Evolutionary conservation across 2,329 filamentous ascomycete genomes (phyloP).

Genomic region (Epichloe glyceriae): DNA sequence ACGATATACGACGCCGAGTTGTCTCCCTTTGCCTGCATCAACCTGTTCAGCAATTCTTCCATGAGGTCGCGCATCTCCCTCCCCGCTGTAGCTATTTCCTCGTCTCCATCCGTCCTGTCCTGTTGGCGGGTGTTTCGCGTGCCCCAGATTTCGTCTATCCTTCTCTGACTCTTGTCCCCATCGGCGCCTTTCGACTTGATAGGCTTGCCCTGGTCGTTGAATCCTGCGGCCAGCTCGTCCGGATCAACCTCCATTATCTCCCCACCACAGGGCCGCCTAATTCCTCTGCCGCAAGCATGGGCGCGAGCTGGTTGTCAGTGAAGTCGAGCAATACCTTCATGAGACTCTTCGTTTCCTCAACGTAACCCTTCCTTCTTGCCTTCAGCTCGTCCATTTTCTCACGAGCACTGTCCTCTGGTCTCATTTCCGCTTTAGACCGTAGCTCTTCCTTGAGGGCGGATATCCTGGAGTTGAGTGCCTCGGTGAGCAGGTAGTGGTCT

Average conservation of each 20-base stretch:
- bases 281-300: constrained; percentile 72
- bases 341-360: constrained; percentile 46
- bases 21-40: constrained; percentile 41
- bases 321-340: constrained; percentile 55
- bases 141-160: constrained; percentile 54
- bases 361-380: constrained; percentile 45
- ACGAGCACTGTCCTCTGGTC: constrained; percentile 46
- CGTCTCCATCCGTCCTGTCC: constrained; percentile 18
- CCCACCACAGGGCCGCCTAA: constrained; percentile 73
- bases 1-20: constrained; percentile 44
- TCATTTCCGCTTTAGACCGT: constrained; percentile 42
- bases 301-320: constrained; percentile 55
- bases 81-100: constrained; percentile 38
- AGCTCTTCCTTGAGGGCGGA: constrained; percentile 43
- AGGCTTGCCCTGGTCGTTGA: constrained; percentile 44
- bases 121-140: constrained; percentile 7
- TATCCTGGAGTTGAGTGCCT: constrained; percentile 44
- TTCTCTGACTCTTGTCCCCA: constrained; percentile 40
- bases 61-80: constrained; percentile 47
- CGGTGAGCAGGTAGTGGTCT: constrained; percentile 43
- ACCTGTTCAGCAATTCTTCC: constrained; percentile 46
- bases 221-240: constrained; percentile 46
- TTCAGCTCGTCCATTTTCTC: constrained; percentile 50
- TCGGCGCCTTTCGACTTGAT: constrained; percentile 32
- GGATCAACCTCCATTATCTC: constrained; percentile 53